phyloP scores from a whole-genome alignment of 2,329 filamentous ascomycete species.

The Clonostachys byssicola region DNA sequence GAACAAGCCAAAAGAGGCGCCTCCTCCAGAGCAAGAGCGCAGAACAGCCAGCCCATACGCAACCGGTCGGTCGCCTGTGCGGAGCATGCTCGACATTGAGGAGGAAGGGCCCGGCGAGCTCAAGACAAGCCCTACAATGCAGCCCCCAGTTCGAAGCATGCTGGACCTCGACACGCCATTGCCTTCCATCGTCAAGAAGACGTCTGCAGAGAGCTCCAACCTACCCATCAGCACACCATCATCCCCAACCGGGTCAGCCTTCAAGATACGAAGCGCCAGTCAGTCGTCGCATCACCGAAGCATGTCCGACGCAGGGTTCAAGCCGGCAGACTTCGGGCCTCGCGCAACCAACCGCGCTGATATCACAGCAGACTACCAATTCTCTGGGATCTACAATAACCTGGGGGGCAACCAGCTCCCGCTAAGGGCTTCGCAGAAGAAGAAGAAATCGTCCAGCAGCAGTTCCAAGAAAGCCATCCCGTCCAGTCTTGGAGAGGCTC shows the following conservation, averaged over 20 bases:
- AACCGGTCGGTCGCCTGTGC: conserved; percentile 60
- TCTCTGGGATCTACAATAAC: conserved; percentile 47
- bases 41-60: conserved; percentile 50
- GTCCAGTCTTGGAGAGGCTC: conserved; percentile 43
- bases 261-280: conserved; percentile 8
- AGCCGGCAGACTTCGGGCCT: conserved; percentile 39
- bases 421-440: conserved; percentile 46
- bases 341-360: conserved; percentile 13
- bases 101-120: conserved; percentile 25
- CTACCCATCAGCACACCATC: conserved; percentile 26
- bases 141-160: conserved; percentile 60
- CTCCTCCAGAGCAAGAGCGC: conserved; percentile 6
- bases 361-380: conserved; percentile 54
- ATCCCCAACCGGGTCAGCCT: conserved; percentile 8
- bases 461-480: conserved; percentile 16
- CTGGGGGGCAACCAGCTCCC: conserved; percentile 27
- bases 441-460: conserved; percentile 13
- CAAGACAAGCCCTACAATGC: conserved; percentile 28
- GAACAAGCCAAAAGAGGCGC: conserved; percentile 27
- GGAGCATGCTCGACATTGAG: conserved; percentile 63
- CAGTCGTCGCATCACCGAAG: conserved; percentile 34
- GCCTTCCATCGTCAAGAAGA: conserved; percentile 14
- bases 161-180: conserved; percentile 44
- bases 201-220: conserved; percentile 17
- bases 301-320: conserved; percentile 48